phyloP scores from a whole-genome alignment of 1,284 basidiomycete species.

The Fistulinella cinereoalba region DNA sequence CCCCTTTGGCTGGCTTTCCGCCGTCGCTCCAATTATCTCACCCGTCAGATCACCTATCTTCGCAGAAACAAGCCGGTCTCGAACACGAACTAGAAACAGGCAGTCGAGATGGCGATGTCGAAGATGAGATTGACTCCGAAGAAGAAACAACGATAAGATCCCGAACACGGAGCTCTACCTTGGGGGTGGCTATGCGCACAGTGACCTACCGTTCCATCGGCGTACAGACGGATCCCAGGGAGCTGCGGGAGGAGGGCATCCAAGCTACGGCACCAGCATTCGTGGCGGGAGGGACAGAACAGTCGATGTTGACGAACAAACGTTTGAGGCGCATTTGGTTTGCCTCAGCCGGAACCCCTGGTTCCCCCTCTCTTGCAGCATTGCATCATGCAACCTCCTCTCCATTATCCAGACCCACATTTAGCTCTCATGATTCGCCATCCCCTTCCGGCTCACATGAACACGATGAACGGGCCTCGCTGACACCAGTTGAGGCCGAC shows the following conservation, averaged over 20 bases:
- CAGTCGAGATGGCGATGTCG: conserved; percentile 79
- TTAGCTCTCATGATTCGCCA: neutral
- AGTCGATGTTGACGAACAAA: conserved; percentile 14
- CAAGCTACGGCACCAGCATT: conserved; percentile 22
- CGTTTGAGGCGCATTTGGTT: conserved; percentile 37
- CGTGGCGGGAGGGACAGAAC: conserved; percentile 16
- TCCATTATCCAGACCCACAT: neutral
- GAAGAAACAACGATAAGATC: conserved; percentile 32
- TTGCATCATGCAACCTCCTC: conserved; percentile 22
- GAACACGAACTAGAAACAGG: conserved; percentile 56
- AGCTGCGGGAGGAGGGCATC: conserved; percentile 22
- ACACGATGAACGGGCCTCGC: neutral
- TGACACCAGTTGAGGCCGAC: conserved; percentile 1
- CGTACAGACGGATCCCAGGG: conserved; percentile 29
- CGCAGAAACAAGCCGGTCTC: conserved; percentile 69
- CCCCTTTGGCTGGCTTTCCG: conserved; percentile 46
- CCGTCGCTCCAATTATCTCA: conserved; percentile 65
- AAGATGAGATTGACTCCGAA: conserved; percentile 71
- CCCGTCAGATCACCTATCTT: conserved; percentile 81
- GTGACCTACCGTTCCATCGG: conserved; percentile 30
- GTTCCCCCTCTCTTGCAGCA: conserved; percentile 27
- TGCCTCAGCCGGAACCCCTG: conserved; percentile 26
- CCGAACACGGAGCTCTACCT: conserved; percentile 20
- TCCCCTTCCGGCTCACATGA: neutral
- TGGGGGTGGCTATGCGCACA: conserved; percentile 3